phyloP scores from a whole-genome alignment of 192 early-diverging fungal species.

The Diversispora eburnea region DNA sequence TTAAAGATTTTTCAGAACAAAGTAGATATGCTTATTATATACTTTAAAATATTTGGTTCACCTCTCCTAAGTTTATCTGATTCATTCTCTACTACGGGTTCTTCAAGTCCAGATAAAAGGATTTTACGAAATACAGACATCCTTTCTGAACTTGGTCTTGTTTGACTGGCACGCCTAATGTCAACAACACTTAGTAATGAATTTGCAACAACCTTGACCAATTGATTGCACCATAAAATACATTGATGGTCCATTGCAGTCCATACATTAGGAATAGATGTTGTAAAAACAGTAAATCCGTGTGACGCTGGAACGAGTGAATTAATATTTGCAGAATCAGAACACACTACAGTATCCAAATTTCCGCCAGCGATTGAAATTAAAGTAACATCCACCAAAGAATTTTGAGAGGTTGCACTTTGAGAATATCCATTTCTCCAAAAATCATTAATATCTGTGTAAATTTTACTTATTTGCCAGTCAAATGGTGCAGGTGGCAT shows the following conservation, averaged over 20 bases:
- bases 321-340: slow-evolving; percentile 67
- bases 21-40: neutral
- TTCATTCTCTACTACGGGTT: slow-evolving; percentile 26
- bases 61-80: slow-evolving; percentile 1
- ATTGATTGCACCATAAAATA: slow-evolving; percentile 91
- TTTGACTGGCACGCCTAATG: slow-evolving; percentile 50
- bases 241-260: slow-evolving; percentile 80
- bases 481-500: slow-evolving; percentile 75
- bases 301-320: slow-evolving; percentile 59
- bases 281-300: slow-evolving; percentile 76
- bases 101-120: slow-evolving; percentile 55
- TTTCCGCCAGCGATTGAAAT: slow-evolving; percentile 91
- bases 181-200: slow-evolving; percentile 62
- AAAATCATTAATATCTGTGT: slow-evolving; percentile 60
- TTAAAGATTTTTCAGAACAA: neutral
- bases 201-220: slow-evolving; percentile 60
- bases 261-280: slow-evolving; percentile 83
- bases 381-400: slow-evolving; percentile 58
- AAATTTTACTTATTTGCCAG: slow-evolving; percentile 54
- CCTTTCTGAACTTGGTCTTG: slow-evolving; percentile 54
- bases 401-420: slow-evolving; percentile 22
- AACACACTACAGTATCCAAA: slow-evolving; percentile 80
- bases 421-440: slow-evolving; percentile 57
- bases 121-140: slow-evolving; percentile 60
- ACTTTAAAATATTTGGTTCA: neutral